Evolutionary conservation across 352 stramenopile species (phyloP).

Genomic region (Globisporangium takayamanum): DNA sequence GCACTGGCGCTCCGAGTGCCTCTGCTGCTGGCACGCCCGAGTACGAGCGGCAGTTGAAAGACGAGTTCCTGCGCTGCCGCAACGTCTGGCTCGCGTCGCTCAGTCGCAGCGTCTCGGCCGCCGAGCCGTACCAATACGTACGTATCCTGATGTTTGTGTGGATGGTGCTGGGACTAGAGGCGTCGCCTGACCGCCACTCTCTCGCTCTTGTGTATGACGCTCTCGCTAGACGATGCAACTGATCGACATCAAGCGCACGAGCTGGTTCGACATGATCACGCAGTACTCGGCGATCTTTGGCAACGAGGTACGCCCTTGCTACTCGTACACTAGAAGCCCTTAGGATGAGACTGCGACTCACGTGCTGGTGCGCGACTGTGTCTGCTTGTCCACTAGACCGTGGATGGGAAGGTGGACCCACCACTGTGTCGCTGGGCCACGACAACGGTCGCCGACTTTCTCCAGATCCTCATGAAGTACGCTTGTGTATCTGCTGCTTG

Average conservation of each 20-base stretch:
- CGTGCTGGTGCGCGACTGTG: background rate
- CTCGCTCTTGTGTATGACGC: background rate
- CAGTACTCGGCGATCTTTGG: constrained; percentile 90
- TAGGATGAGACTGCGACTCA: background rate
- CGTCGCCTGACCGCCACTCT: background rate
- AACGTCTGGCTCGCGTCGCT: constrained; percentile 73
- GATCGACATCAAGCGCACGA: constrained; percentile 84
- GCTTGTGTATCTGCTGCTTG: background rate
- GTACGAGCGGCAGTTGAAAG: constrained; percentile 78
- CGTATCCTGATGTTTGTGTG: background rate
- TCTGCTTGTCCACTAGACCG: constrained; percentile 23
- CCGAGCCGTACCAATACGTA: constrained; percentile 83
- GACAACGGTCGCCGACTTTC: constrained; percentile 71
- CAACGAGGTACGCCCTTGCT: constrained; percentile 35
- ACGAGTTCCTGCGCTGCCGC: constrained; percentile 76
- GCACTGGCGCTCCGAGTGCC: constrained; percentile 3
- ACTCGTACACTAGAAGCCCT: too few relatives aligned
- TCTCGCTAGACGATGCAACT: constrained; percentile 64
- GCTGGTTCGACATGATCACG: constrained; percentile 89
- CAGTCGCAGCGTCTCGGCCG: constrained; percentile 39
- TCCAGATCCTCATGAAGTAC: constrained; percentile 77
- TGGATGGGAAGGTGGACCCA: constrained; percentile 76
- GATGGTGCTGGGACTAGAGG: background rate
- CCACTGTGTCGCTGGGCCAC: constrained; percentile 78
- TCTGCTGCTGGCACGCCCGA: constrained; percentile 29